Evolutionary conservation across 1,139 yeast genomes (phyloP), one percentile per base, ranked within the genome.

Genomic region (Lizanozyma gosingica): DNA sequence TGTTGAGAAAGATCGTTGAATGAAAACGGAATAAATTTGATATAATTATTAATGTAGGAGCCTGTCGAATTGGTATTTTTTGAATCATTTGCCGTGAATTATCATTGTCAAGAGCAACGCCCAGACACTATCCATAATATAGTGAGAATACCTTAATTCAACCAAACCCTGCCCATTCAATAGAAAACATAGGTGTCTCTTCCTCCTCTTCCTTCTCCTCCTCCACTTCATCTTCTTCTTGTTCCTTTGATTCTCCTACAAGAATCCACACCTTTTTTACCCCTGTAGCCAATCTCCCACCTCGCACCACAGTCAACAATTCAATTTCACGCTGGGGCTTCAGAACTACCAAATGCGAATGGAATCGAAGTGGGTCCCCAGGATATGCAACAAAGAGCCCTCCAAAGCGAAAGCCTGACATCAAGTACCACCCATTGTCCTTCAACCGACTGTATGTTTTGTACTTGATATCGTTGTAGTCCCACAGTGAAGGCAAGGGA

Each of bases 391-490:
- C 76, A 52, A 79, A 87, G 43, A 80, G 80, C 3, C 95, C 94
- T 1, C 98, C 98, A 56, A 90, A 92, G 45, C 95, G 71, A 35
- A 88, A 65, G 0, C 97, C 98, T 0, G 97, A 96, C 33, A 88
- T 71, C 17, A 88, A 48, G 50, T 56, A 83, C 54, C 71, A 81
- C 0, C 74, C 77, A 15, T 55, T 52, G 1, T 53, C 47, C 44
- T 73, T 77, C 37, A 85, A 2, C 9, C 14, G 18, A 35, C 42
- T 36, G 46, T 29, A 40, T 36, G 40, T 15, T 41, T 37, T 15
- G 43, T 41, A 36, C 41, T 44, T 35, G 36, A 14, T 16, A 34
- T 36, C 33, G 36, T 18, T 35, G 38, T 9, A 40, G 17, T 15
- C n/a, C 34, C 14, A 34, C 41, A 45, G 48, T 1, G 46, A 45